These are phyloP conservation scores for Hemisphaericaspora nanyangensis DNA, from an alignment of 805 yeast genomes.

Conservation along the genomic window DNA sequence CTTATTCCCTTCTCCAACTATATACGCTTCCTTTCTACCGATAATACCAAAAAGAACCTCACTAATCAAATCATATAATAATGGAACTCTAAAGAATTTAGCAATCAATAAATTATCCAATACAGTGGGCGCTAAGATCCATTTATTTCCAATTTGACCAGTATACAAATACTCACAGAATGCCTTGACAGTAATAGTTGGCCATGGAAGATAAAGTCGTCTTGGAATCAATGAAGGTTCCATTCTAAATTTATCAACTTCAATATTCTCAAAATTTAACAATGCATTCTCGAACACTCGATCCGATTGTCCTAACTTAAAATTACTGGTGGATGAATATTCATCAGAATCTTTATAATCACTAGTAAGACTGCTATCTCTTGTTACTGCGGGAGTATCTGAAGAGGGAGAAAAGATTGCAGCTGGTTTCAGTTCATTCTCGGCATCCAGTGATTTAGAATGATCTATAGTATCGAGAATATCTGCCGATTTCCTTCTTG, in stretches of 20 bases:
- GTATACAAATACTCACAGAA: slow-evolving; percentile 72
- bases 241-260: slow-evolving; percentile 32
- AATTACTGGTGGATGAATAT: neutral
- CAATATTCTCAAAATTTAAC: slow-evolving; percentile 30
- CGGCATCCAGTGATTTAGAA: neutral
- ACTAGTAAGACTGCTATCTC: slow-evolving; percentile 4
- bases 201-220: slow-evolving; percentile 63
- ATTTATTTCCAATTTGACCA: slow-evolving; percentile 73
- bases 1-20: slow-evolving; percentile 37
- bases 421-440: neutral
- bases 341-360: slow-evolving; percentile 3
- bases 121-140: slow-evolving; percentile 69
- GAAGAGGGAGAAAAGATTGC: slow-evolving; percentile 6
- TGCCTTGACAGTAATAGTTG: slow-evolving; percentile 58
- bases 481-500: slow-evolving; percentile 2
- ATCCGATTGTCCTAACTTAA: neutral
- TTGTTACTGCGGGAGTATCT: neutral
- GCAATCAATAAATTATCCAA: slow-evolving; percentile 61
- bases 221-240: slow-evolving; percentile 69
- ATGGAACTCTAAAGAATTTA: slow-evolving; percentile 63
- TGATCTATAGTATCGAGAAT: neutral
- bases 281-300: slow-evolving; percentile 18
- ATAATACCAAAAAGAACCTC: slow-evolving; percentile 69
- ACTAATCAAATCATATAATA: slow-evolving; percentile 62
- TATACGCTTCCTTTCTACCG: slow-evolving; percentile 59